Evolutionary conservation across 495 filamentous ascomycete species (phyloP).

Genomic region (Neurospora discreta): DNA sequence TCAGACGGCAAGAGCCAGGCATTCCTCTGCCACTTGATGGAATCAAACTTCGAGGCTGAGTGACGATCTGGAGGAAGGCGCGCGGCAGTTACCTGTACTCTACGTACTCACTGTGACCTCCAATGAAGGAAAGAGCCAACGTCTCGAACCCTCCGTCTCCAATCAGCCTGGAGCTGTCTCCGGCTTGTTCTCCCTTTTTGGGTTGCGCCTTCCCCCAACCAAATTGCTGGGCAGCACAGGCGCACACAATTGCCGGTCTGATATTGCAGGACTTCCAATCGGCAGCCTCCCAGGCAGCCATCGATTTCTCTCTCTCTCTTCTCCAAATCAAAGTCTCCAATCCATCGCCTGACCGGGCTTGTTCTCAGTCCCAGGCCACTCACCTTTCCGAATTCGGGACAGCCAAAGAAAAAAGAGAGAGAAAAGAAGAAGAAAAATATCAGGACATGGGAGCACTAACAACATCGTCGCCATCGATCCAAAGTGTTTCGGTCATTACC

Average conservation of each 20-base stretch:
- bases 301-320: not conserved
- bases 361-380: not conserved
- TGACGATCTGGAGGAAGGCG: not conserved
- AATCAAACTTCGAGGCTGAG: not conserved
- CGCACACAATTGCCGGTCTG: not conserved
- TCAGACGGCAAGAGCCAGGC: not conserved
- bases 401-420: not conserved
- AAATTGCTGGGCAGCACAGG: not conserved
- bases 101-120: too few relatives aligned
- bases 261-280: constrained; percentile 10
- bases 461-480: not conserved
- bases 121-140: not conserved
- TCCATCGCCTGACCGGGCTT: not conserved
- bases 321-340: not conserved
- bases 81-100: not conserved
- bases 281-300: constrained; percentile 10
- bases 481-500: not conserved
- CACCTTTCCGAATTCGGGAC: not conserved
- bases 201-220: not conserved
- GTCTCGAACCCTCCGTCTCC: not conserved
- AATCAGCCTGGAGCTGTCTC: not conserved
- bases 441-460: not conserved
- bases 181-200: not conserved
- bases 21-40: not conserved
- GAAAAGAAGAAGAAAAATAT: not conserved